A percentile compares a stretch with the other conserved stretches of the same genome.
Evolutionary conservation across 164 flowering plant species (phyloP).

Genomic region (Stephania yunnanensis): DNA sequence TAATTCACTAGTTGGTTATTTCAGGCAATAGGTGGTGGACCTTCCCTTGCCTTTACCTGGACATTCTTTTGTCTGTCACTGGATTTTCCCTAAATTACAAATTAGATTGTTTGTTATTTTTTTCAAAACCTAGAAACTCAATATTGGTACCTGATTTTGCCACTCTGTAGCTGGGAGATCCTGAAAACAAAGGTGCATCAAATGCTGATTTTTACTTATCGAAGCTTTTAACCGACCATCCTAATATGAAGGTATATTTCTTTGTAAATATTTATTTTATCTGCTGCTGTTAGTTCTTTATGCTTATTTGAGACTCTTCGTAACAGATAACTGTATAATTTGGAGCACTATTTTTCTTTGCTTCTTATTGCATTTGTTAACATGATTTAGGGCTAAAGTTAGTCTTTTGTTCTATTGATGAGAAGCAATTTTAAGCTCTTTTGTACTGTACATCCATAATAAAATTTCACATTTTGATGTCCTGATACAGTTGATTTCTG

Average conservation of each 20-base stretch:
- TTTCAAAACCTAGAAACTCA: neutral
- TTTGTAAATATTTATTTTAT: constrained; percentile 2
- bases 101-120: neutral
- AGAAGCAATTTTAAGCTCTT: neutral
- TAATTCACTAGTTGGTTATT: constrained; percentile 2
- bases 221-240: constrained; percentile 80
- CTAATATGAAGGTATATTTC: constrained; percentile 81
- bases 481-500: constrained; percentile 11
- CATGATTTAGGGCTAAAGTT: neutral
- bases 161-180: constrained; percentile 85
- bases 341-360: neutral
- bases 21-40: neutral
- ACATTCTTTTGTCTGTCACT: neutral
- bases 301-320: neutral
- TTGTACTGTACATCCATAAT: neutral
- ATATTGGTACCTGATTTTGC: constrained; percentile 9
- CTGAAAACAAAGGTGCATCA: constrained; percentile 80
- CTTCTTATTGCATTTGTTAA: neutral
- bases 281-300: neutral
- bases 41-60: neutral
- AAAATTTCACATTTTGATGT: neutral
- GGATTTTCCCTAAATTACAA: neutral
- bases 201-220: constrained; percentile 79
- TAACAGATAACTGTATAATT: neutral
- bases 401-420: neutral